Base-by-base conservation (phyloP, 2,329 filamentous ascomycete species). In the Akanthomyces dipterigenus region DNA sequence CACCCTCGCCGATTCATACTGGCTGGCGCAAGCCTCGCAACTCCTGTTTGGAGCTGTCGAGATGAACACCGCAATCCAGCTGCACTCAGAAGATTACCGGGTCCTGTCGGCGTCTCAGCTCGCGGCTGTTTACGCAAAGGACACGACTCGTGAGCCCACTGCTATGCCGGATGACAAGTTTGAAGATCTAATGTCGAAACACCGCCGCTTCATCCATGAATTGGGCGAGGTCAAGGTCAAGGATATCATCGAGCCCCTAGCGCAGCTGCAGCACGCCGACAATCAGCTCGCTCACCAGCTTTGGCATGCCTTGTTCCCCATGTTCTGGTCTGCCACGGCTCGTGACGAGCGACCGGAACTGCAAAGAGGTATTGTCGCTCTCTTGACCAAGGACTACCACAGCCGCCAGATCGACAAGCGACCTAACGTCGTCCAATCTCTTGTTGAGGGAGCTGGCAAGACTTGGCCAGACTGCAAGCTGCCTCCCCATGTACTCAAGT, bases 311-410 rank as follows among this genome's bases (percentile, higher is more conserved):
- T 79, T 97, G 55, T 99, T 98, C 78, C 92, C 93, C 0, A 86
- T 98, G 67, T 96, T 89, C 72, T 99, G 95, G 96, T 91, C 93
- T 16, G 89, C 91, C 0, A 84, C 95, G 5, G 85, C 87, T 6
- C 90, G 87, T 67, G 96, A 99, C 66, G 95, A 99, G 69, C 88
- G 93, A 61, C 84, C 85, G 34, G 95, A 99, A 65, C 82, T 99
- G 38, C 91, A 98, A 73, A 91, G 93, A 68, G 93, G 91, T 16
- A 85, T 99, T 74, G 90, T 97, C n/a, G 83, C 87, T 3, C 80
- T 99, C 12, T 80, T 99, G 11, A 96, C 93, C 2, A 96, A 96
- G 71, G 96, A 99, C 69, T 98, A 93, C 73, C 95, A 99, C 72
- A 90, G 90, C 64, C 86, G 93, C 57, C 95, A 99, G 71, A 88